phyloP scores from a whole-genome alignment of 169 alveolate genomes.

The Toxoplasma gondii region DNA sequence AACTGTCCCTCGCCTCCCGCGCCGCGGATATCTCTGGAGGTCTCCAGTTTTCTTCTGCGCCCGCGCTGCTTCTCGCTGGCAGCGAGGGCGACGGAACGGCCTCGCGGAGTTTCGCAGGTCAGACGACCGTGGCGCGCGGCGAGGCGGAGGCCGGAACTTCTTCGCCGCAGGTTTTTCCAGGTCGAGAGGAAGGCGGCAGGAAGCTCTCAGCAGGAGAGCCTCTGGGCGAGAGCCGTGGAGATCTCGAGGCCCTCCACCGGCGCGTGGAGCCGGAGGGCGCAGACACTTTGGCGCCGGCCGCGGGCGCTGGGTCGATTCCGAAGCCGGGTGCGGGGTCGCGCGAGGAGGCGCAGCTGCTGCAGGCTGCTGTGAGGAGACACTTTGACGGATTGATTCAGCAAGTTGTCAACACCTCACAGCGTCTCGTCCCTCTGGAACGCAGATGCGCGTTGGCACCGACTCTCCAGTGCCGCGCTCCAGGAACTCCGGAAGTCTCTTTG shows the following conservation, averaged over 20 bases:
- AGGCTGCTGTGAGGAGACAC: neutral
- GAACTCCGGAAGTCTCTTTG: no score
- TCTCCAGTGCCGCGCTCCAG: neutral
- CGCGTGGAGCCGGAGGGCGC: no score
- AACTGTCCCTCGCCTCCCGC: neutral
- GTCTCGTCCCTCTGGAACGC: slow-evolving; percentile 1
- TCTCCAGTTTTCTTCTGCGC: neutral
- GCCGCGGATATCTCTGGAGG: neutral
- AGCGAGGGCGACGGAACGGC: neutral
- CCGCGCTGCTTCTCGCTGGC: neutral
- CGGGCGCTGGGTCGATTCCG: no score
- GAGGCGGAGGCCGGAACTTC: no score
- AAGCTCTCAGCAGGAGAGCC: no score
- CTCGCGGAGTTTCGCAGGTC: neutral
- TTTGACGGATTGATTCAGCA: slow-evolving; percentile 8
- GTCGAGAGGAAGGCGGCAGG: no score
- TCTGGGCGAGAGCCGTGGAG: no score
- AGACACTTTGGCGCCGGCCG: no score
- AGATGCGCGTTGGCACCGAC: neutral
- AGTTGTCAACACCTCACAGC: neutral
- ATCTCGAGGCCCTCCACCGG: no score
- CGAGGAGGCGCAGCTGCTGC: neutral
- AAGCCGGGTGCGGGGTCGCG: no score
- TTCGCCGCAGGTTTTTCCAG: no score
- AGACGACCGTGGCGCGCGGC: no score